Base-by-base conservation (phyloP, 805 yeast genomes). In the Isabelozyma heimii region DNA sequence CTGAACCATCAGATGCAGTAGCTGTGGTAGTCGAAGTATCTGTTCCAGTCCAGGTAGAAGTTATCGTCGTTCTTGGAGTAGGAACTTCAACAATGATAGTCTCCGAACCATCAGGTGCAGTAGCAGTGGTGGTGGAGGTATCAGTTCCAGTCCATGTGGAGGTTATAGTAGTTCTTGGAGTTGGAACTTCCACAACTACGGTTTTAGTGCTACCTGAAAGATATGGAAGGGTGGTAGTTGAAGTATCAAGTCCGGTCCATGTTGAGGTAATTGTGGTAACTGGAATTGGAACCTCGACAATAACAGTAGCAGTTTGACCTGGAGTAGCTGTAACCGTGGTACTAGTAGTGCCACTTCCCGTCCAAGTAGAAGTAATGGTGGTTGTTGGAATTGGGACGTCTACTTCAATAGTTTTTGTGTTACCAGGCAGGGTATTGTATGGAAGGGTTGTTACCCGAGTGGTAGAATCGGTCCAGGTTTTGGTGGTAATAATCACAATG, bases 341-440 rank as follows among this genome's bases (percentile, higher is more conserved):
- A 17, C 55, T 47, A 4, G 57, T 37, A 9, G 56, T 49, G n/a
- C 46, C 45, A 15, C 55, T 47, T 6, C 40, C 40, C 12, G 49
- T 45, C 43, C 44, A 39, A n/a, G 44, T 40, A 16, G 47, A 30
- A 15, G 58, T 54, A 24, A 47, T 24, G 1, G 55, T 49, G 5
- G 45, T 48, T 13, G 52, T 52, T 28, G 58, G 62, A 46, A 44
- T 47, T 39, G 66, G 66, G 12, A 55, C 60, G 17, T 51, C 51
- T n/a, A 59, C 62, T 15, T 52, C 57, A 24, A 60, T 61, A 3
- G 65, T 62, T 44, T 45, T 57, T 8, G 67, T 64, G n/a, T 49
- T 41, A 9, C 50, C 56, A 9, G 48, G 53, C 4, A 51, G 52
- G 15, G 54, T 37, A 17, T 42, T 37, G 13, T 48, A 58, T 5